phyloP scores from a whole-genome alignment of 768 basidiomycete genomes.

The Strobilomyces dryophilus region DNA sequence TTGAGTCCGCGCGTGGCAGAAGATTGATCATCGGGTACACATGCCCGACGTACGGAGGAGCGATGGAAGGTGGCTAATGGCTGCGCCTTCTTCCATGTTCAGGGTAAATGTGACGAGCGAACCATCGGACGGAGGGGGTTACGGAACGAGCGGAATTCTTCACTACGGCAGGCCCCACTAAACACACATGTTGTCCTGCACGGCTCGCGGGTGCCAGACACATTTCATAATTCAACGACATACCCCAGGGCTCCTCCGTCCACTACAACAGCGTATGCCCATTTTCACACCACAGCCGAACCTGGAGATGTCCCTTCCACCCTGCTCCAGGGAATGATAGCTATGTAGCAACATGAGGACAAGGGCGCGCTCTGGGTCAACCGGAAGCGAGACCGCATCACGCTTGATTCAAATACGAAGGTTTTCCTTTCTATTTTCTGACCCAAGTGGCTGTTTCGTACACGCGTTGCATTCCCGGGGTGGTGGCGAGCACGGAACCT shows the following conservation, averaged over 20 bases:
- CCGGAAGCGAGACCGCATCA: slow-evolving; percentile 2
- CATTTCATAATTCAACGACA: neutral
- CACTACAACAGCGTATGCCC: no score
- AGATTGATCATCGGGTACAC: slow-evolving; percentile 25
- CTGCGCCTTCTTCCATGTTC: slow-evolving; percentile 8
- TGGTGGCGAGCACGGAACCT: slow-evolving; percentile 6
- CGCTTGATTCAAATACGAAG: slow-evolving; percentile 6
- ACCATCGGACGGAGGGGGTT: neutral
- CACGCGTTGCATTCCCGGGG: slow-evolving; percentile 11
- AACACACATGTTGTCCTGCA: neutral
- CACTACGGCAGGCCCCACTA: slow-evolving; percentile 2
- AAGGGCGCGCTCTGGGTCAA: neutral
- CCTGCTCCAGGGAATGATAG: neutral
- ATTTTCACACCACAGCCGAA: neutral
- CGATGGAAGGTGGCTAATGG: slow-evolving; percentile 8
- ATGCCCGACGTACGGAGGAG: slow-evolving; percentile 11
- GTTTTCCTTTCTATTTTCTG: slow-evolving; percentile 3
- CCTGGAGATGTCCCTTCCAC: neutral
- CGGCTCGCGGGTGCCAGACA: neutral
- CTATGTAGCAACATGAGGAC: neutral
- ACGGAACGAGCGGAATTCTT: slow-evolving; percentile 17
- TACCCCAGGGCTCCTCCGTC: neutral
- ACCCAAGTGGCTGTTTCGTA: neutral
- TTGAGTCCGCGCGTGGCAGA: slow-evolving; percentile 20
- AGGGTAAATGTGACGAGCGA: slow-evolving; percentile 16